Conservation (phyloP, 306 rosid genomes). For the Luffa acutangula region DNA sequence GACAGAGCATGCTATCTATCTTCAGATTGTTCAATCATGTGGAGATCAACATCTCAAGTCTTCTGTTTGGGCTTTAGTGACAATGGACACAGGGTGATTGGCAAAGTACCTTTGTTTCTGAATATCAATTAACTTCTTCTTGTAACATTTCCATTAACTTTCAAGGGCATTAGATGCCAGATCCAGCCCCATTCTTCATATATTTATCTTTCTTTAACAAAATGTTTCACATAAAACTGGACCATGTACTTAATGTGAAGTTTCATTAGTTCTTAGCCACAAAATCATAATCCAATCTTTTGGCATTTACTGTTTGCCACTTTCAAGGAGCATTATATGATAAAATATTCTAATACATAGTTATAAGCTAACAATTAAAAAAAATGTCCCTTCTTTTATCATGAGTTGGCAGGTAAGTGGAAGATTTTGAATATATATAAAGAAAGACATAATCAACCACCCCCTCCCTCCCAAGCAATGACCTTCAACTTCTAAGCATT, state of each 20-base stretch:
- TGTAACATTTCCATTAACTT: not conserved
- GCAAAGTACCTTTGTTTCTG: not conserved
- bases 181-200: not conserved
- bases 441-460: not conserved
- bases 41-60: not conserved
- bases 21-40: not conserved
- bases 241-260: not conserved
- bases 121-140: not conserved
- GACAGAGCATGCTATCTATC: not conserved
- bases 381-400: not conserved
- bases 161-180: not conserved
- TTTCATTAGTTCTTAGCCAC: not conserved
- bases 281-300: not conserved
- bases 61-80: not conserved
- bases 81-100: not conserved
- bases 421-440: not conserved
- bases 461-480: not conserved
- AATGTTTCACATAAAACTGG: not conserved
- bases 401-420: not conserved
- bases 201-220: not conserved
- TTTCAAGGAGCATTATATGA: not conserved
- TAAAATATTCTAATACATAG: not conserved
- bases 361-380: not conserved
- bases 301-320: not conserved
- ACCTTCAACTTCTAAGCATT: not conserved